Evolutionary conservation across 768 basidiomycete species (phyloP).

Genomic region (Psilocybe tampanensis): DNA sequence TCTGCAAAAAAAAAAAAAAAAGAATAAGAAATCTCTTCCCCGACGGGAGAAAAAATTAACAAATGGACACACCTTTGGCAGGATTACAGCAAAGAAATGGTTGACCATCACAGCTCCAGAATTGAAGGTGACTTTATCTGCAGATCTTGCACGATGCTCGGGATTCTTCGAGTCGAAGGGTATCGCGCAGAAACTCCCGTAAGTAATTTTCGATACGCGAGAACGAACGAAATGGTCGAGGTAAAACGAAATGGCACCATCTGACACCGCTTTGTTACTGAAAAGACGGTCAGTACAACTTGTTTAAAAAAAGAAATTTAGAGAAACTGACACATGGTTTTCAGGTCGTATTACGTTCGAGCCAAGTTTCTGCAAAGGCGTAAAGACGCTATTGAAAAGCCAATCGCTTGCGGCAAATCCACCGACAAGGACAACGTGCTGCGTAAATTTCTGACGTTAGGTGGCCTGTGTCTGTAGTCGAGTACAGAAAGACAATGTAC

Average conservation of each 20-base stretch:
- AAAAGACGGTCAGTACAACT: constrained; percentile 20
- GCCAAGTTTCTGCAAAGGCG: constrained; percentile 19
- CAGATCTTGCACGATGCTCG: constrained; percentile 37
- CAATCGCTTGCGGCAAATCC: constrained; percentile 48
- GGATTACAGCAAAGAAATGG: constrained; percentile 28
- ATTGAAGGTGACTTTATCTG: constrained; percentile 26
- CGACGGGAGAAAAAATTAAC: constrained; percentile 22
- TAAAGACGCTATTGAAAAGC: constrained; percentile 36
- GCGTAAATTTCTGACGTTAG: too few species aligned
- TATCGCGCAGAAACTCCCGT: constrained; percentile 31
- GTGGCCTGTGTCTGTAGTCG: too few species aligned
- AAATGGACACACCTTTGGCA: constrained; percentile 8
- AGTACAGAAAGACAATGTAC: constrained; percentile 16
- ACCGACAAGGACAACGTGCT: constrained; percentile 40
- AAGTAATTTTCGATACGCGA: constrained; percentile 45
- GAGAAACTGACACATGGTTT: constrained; percentile 23
- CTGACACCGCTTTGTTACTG: constrained; percentile 47
- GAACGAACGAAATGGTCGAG: too few species aligned
- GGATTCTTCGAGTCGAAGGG: constrained; percentile 26
- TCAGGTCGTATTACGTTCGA: constrained; percentile 24
- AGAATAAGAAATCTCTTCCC: constrained; percentile 7
- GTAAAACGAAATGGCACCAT: constrained; percentile 41
- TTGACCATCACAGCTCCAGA: constrained; percentile 34
- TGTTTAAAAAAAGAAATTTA: constrained; percentile 42
- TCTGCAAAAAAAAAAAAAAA: constrained; percentile 35